A percentile compares a stretch with the other conserved stretches of the same genome.
Evolutionary conservation across 192 early-diverging fungal species (phyloP).

Genomic region (Cetraspora pellucida): DNA sequence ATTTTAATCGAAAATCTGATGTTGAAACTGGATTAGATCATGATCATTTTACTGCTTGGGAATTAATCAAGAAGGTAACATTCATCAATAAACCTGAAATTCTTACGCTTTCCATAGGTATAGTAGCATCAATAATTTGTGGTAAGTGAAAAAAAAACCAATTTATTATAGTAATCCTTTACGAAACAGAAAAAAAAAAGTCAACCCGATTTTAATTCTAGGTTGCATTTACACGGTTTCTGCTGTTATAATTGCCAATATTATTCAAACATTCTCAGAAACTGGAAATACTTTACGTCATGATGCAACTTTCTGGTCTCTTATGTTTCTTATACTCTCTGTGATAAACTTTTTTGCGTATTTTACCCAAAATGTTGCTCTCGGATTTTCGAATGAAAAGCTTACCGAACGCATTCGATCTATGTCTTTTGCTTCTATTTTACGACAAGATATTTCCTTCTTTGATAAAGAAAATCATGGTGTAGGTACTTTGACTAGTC

Average conservation of each 20-base stretch:
- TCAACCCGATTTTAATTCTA: too few species aligned
- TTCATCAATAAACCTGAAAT: conserved; percentile 15
- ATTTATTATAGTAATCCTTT: too few species aligned
- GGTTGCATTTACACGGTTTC: conserved; percentile 71
- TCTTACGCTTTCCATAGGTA: neutral
- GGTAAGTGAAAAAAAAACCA: too few species aligned
- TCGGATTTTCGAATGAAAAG: conserved; percentile 56
- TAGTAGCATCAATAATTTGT: conserved; percentile 7
- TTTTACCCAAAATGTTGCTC: conserved; percentile 5
- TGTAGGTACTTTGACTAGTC: conserved; percentile 68
- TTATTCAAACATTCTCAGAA: conserved; percentile 29
- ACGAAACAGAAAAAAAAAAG: too few species aligned
- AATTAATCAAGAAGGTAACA: conserved; percentile 7
- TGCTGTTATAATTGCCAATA: conserved; percentile 62
- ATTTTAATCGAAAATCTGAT: neutral
- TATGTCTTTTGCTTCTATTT: conserved; percentile 61
- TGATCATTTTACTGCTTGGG: conserved; percentile 69
- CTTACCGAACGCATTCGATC: conserved; percentile 64
- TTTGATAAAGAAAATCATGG: conserved; percentile 71
- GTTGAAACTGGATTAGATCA: conserved; percentile 42
- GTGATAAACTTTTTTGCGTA: neutral
- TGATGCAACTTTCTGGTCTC: conserved; percentile 48
- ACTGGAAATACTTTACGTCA: conserved; percentile 8
- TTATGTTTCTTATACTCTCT: conserved; percentile 33
- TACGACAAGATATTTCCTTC: conserved; percentile 72